Evolutionary conservation across 495 filamentous ascomycete genomes (phyloP).

Genomic region (Recurvomyces mirabilis): DNA sequence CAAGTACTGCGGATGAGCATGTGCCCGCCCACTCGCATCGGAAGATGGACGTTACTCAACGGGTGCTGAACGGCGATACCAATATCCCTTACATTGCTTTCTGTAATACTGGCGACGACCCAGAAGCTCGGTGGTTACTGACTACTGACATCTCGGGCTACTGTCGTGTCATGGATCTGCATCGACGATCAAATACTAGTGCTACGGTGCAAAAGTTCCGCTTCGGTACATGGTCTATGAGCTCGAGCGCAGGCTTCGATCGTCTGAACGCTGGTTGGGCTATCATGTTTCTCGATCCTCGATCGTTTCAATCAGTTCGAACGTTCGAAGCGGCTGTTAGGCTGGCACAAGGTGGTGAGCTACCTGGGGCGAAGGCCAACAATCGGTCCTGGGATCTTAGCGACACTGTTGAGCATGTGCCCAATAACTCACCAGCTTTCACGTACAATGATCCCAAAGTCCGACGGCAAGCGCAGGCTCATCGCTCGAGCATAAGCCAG

Average conservation of each 20-base stretch:
- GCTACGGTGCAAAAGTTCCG: slow-evolving; percentile 11
- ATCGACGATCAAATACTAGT: slow-evolving; percentile 24
- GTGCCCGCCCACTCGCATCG: no score
- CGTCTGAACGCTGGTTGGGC: slow-evolving; percentile 23
- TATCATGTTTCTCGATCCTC: slow-evolving; percentile 28
- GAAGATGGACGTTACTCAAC: slow-evolving; percentile 25
- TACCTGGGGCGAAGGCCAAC: slow-evolving; percentile 1
- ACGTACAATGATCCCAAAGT: not conserved
- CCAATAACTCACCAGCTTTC: slow-evolving; percentile 8
- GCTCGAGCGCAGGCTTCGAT: slow-evolving; percentile 5
- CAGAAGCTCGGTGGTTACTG: slow-evolving; percentile 55
- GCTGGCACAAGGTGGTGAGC: not conserved
- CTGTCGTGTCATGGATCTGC: slow-evolving; percentile 57
- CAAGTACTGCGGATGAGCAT: slow-evolving; percentile 25
- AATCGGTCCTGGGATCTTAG: slow-evolving; percentile 13
- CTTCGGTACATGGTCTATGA: slow-evolving; percentile 5
- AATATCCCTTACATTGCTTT: slow-evolving; percentile 80
- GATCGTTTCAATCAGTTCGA: slow-evolving; percentile 19
- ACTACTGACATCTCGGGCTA: slow-evolving; percentile 63
- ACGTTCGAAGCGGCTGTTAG: slow-evolving; percentile 7
- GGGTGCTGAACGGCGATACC: slow-evolving; percentile 36
- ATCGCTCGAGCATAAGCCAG: no score
- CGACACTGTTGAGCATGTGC: slow-evolving; percentile 6
- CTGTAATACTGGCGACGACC: slow-evolving; percentile 49
- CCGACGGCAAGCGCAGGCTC: no score